Evolutionary conservation across 1,139 yeast species (phyloP), one percentile per base, ranked within the genome.

Genomic region (Geotrichum aggregatum): DNA sequence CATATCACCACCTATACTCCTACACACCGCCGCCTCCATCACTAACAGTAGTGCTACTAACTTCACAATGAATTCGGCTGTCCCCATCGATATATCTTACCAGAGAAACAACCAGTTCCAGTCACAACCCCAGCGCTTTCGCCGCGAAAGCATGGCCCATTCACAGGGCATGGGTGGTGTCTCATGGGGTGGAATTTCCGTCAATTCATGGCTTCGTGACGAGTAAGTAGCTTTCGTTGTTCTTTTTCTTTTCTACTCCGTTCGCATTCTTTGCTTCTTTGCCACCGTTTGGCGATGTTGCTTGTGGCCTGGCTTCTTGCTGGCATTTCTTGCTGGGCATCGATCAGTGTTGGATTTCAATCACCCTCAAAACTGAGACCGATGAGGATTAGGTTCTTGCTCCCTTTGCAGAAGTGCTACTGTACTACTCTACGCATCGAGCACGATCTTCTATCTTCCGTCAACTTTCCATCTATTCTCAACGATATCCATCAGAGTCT

Each of bases 131-230:
- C 66, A 68, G 48, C 68, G 67, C 47, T 71, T 72, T 58, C 79
- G 96, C 62, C 76, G 98, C 56, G 98, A 91, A 63, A 83, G 91
- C 56, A 83, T 92, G 55, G 97, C 97, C 22, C 98, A 91, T 68
- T 85, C 96, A 2, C 96, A 88, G 67, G 98, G 98, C 8, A 87
- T 91, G 83, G 98, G 98, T 41, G 98, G 98, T 49, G 87, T 92
- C 36, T 84, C 95, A n/a, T 92, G 97, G 96, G 98, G 98, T 24
- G 89, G 95, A 1, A 36, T 42, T 13, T 49, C 52, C 28, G 91
- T 92, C 44, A 97, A 98, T 10, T 84, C 94, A 21, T 92, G 98
- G 98, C 75, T 92, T 39, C 86, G 89, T 66, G 98, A 92, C 66
- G 98, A 92, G 68, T 65, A 61, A 68, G 95, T 87, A 36, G 77